A percentile compares a stretch with the other conserved stretches of the same genome.
Evolutionary conservation across 768 basidiomycete genomes (phyloP).

Genomic region (Auricularia auricula-judae): DNA sequence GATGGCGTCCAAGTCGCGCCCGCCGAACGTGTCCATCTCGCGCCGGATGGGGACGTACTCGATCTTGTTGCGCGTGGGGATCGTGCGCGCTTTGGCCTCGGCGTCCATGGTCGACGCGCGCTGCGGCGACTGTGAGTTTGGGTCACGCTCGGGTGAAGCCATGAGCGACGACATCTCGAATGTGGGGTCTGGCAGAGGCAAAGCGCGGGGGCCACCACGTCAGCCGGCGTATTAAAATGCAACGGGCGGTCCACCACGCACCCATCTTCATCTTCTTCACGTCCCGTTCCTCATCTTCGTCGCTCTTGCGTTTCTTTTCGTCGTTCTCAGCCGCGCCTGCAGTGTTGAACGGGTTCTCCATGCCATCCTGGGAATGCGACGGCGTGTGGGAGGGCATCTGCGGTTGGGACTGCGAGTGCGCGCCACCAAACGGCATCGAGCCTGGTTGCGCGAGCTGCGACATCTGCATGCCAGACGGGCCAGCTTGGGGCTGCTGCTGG

Average conservation of each 20-base stretch:
- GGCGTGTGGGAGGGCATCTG: neutral
- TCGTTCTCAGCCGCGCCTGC: neutral
- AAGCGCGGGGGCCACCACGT: constrained; percentile 8
- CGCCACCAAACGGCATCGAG: neutral
- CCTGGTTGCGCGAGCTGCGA: neutral
- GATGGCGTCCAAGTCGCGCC: constrained; percentile 62
- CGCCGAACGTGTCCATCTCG: constrained; percentile 66
- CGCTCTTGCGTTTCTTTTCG: constrained; percentile 3
- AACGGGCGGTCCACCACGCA: neutral
- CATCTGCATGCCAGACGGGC: neutral
- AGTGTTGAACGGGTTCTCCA: too few species aligned
- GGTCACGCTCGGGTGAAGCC: constrained; percentile 28
- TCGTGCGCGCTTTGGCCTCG: constrained; percentile 17
- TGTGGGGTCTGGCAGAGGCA: constrained; percentile 10
- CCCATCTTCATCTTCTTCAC: constrained; percentile 1
- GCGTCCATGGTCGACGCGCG: constrained; percentile 15
- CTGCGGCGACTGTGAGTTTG: constrained; percentile 29
- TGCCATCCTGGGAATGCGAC: too few species aligned
- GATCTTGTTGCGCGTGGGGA: constrained; percentile 56
- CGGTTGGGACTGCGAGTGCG: neutral
- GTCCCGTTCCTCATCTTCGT: neutral
- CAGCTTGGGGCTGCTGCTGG: neutral
- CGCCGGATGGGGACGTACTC: constrained; percentile 78
- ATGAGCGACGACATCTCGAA: constrained; percentile 4
- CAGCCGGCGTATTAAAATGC: neutral